A percentile compares a stretch with the other conserved stretches of the same genome.
phyloP scores from a whole-genome alignment of 805 yeast species.

The Metschnikowia dekortorum region DNA sequence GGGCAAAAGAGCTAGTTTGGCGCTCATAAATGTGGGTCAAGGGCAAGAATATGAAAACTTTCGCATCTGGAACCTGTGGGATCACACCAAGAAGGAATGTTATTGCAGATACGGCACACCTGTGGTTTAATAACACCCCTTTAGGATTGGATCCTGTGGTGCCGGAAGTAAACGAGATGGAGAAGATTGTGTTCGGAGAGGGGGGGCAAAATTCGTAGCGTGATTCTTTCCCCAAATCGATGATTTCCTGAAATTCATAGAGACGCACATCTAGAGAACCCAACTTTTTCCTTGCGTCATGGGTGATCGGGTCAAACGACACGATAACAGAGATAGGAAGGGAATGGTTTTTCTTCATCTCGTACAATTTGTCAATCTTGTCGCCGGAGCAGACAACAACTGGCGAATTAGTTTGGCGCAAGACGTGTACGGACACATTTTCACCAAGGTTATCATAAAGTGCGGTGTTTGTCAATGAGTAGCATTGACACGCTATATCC shows the following conservation, averaged over 20 bases:
- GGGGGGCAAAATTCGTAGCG: slow-evolving; percentile 41
- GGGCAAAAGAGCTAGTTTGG: slow-evolving; percentile 11
- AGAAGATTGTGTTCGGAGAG: slow-evolving; percentile 43
- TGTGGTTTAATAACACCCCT: slow-evolving; percentile 52
- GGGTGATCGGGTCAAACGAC: slow-evolving; percentile 16
- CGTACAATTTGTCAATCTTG: slow-evolving; percentile 45
- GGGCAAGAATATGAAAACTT: slow-evolving; percentile 18
- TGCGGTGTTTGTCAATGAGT: slow-evolving; percentile 33
- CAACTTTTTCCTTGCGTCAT: neutral
- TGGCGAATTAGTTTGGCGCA: slow-evolving; percentile 23
- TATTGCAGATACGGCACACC: slow-evolving; percentile 6
- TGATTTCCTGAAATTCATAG: slow-evolving; percentile 30
- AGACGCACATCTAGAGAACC: slow-evolving; percentile 16
- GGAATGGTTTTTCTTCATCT: slow-evolving; percentile 35
- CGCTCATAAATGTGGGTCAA: slow-evolving; percentile 22
- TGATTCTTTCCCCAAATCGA: slow-evolving; percentile 27
- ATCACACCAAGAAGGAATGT: slow-evolving; percentile 3
- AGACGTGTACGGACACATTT: slow-evolving; percentile 28
- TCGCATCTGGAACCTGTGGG: neutral
- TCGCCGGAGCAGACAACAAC: slow-evolving; percentile 37
- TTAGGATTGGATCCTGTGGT: slow-evolving; percentile 60
- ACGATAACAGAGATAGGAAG: slow-evolving; percentile 1
- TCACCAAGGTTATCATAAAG: slow-evolving; percentile 38
- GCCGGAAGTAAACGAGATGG: slow-evolving; percentile 58
- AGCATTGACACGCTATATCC: slow-evolving; percentile 31